Base-by-base conservation (phyloP, 2,329 filamentous ascomycete genomes). In the Hypoxylon sp. region DNA sequence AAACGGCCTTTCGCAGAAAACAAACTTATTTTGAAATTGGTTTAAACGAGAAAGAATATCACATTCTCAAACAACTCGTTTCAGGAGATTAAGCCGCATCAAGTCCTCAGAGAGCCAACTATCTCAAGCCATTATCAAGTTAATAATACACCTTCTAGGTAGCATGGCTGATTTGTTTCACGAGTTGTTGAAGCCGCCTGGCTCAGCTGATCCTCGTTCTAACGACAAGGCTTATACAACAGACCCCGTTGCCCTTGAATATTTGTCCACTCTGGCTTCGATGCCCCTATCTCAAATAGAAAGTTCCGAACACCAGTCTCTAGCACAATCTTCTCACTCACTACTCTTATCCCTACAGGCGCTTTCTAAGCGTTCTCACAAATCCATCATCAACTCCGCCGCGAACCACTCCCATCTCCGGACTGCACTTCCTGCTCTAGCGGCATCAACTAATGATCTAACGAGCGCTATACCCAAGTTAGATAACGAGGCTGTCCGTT, bases 291-390 rank as follows among this genome's bases (percentile, higher is more conserved):
- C 90, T 24, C 88, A 91, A 37, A 86, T 98, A 59, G 88, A 88
- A 55, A 88, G 88, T 24, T 90, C 87, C 5, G 96, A 99, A 80
- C 91, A 92, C 0, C 90, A 94, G 68, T 90, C 89, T 0, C 87
- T 98, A n/a, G 84, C 91, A 0, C 93, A 98, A 75, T 87, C 90
- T 61, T 91, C 92, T 3, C 94, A 98, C 69, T 92, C 93, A 0
- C 87, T 92, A 44, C 87, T 95, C 13, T 88, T 97, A 44, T 93
- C 94, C 0, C 86, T 98, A 1, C 96, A 99, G 78, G 88, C 90
- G 0, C 88, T 98, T 54, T 95, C 94, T 6, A 97, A 97, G 74
- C 92, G 93, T 73, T 97, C 94, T 0, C 91, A 98, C 80, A 93
- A 91, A 77, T 86, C 91, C 17, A 90, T 98, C 71, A 94, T 98